These are phyloP conservation scores for Ustilago loliicola DNA, from an alignment of 1,284 basidiomycete species.

Conservation along the genomic window DNA sequence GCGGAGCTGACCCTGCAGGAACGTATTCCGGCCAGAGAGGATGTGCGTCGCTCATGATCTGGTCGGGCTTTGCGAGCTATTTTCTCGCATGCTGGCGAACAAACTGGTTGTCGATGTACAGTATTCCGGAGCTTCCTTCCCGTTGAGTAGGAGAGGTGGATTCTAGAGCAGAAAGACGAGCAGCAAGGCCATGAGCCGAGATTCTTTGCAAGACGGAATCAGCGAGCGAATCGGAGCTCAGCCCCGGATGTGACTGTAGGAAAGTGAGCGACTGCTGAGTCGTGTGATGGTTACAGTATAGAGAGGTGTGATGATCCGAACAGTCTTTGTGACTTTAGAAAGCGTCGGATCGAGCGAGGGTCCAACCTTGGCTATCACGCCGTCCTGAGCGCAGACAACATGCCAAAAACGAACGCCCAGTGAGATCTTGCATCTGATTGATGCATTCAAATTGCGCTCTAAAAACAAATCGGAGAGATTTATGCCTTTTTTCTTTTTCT, in stretches of 20 bases:
- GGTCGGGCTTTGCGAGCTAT: neutral
- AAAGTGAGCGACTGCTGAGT: neutral
- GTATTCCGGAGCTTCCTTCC: neutral
- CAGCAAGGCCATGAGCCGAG: too few relatives aligned
- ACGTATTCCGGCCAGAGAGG: constrained; percentile 34
- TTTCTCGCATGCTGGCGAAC: neutral
- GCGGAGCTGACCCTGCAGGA: neutral
- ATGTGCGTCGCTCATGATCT: constrained; percentile 23
- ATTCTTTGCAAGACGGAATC: neutral
- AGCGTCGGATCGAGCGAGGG: neutral
- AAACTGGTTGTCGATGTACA: neutral
- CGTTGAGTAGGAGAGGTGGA: neutral
- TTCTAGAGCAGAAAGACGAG: too few relatives aligned
- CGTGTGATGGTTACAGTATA: neutral
- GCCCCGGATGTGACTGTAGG: constrained; percentile 5
- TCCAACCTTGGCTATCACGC: neutral
- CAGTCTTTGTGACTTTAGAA: neutral
- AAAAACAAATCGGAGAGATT: neutral
- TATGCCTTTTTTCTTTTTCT: neutral
- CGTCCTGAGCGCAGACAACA: neutral
- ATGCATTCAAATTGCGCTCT: neutral
- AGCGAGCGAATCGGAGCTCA: neutral
- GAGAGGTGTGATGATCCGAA: neutral
- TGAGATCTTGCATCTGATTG: constrained; percentile 3
- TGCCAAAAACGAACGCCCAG: neutral